These are phyloP conservation scores for Kwoniella shandongensis DNA, from an alignment of 768 basidiomycete species.

Conservation along the genomic window DNA sequence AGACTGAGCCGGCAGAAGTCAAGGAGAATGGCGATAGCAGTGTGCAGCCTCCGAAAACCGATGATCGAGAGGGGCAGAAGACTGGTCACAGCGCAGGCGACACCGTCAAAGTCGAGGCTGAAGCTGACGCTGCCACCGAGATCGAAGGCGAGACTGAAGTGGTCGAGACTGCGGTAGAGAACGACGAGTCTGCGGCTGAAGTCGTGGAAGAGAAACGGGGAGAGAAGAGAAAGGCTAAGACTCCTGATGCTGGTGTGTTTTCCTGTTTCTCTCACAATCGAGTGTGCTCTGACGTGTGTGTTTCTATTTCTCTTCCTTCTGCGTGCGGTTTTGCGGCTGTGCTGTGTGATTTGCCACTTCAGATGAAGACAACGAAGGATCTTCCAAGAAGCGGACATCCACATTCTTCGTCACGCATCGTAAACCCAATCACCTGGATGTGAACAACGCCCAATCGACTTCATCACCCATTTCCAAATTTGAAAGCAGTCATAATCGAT, in stretches of 20 bases:
- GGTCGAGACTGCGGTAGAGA: slow-evolving; percentile 2
- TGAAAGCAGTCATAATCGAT: slow-evolving; percentile 53
- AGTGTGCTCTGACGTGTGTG: not conserved
- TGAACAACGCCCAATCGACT: slow-evolving; percentile 9
- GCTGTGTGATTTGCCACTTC: slow-evolving; percentile 2
- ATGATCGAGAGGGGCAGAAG: not conserved
- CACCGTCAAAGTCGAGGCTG: too few relatives aligned
- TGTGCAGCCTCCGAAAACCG: slow-evolving; percentile 65
- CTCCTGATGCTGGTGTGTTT: slow-evolving; percentile 50
- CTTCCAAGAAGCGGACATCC: slow-evolving; percentile 41
- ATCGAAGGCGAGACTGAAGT: slow-evolving; percentile 2
- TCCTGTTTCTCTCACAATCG: not conserved
- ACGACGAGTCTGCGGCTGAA: slow-evolving; percentile 6
- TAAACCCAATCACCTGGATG: slow-evolving; percentile 35
- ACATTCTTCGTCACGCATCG: slow-evolving; percentile 41
- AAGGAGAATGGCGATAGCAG: slow-evolving; percentile 54
- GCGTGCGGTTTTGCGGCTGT: not conserved
- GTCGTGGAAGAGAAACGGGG: slow-evolving; percentile 41
- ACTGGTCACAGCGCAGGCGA: not conserved
- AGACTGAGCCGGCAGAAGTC: not conserved
- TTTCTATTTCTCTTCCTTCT: not conserved
- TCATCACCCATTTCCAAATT: slow-evolving; percentile 7
- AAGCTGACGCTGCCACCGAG: slow-evolving; percentile 51
- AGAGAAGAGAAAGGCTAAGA: slow-evolving; percentile 51
- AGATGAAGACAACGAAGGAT: slow-evolving; percentile 30